A percentile compares a stretch with the other conserved stretches of the same genome.
Evolutionary conservation across 2,329 filamentous ascomycete species (phyloP).

Genomic region (Fusarium sp.): DNA sequence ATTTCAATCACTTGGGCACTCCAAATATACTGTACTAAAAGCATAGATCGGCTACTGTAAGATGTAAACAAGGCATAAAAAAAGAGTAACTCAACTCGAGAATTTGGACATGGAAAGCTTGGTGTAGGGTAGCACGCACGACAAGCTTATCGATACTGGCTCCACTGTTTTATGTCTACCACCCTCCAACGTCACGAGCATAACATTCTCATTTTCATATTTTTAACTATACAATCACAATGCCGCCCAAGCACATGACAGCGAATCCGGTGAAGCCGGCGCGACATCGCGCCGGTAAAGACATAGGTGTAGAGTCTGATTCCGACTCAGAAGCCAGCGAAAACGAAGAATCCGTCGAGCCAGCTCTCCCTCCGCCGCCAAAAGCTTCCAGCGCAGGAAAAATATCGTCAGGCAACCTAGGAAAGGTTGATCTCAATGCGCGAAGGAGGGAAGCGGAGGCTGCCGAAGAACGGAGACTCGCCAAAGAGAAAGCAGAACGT

Average conservation of each 20-base stretch:
- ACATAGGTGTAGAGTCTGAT: conserved; percentile 67
- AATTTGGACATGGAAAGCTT: too few relatives aligned
- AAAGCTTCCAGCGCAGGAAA: conserved; percentile 69
- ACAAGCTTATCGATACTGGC: conserved; percentile 38
- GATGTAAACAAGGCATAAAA: too few relatives aligned
- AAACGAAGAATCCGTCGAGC: conserved; percentile 52
- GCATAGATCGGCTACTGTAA: too few relatives aligned
- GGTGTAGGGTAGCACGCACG: conserved; percentile 34
- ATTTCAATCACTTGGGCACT: too few relatives aligned
- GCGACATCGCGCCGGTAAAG: conserved; percentile 89
- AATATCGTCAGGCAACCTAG: conserved; percentile 65
- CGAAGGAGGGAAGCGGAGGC: conserved; percentile 61
- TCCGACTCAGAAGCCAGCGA: conserved; percentile 67
- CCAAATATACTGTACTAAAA: too few relatives aligned
- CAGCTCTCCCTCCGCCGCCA: conserved; percentile 66
- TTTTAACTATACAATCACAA: conserved; percentile 46
- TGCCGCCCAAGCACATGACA: conserved; percentile 89
- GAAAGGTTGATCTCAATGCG: conserved; percentile 66
- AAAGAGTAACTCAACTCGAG: not conserved
- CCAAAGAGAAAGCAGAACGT: conserved; percentile 64
- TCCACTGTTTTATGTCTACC: conserved; percentile 37
- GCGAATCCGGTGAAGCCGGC: conserved; percentile 86
- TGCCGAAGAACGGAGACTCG: conserved; percentile 62
- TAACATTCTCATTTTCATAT: conserved; percentile 22
- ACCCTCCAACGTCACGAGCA: conserved; percentile 43